These are phyloP conservation scores for Linderina pennispora DNA, from an alignment of 192 early-diverging fungal genomes.

Conservation along the genomic window DNA sequence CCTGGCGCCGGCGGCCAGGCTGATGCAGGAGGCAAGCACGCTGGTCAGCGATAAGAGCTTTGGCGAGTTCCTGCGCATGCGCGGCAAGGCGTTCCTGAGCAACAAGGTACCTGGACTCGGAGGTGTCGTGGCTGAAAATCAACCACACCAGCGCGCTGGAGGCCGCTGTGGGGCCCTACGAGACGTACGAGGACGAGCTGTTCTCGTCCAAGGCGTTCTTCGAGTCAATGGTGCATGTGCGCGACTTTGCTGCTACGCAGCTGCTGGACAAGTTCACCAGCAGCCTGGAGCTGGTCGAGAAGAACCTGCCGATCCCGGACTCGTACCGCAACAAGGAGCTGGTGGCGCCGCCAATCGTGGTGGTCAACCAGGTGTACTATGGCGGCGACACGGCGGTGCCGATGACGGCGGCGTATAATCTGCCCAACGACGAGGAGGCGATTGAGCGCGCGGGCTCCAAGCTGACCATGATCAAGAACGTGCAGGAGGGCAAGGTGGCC, in stretches of 20 bases:
- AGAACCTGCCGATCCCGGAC: slow-evolving; percentile 59
- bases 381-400: slow-evolving; percentile 69
- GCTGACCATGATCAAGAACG: slow-evolving; percentile 70
- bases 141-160: slow-evolving; percentile 57
- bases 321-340: slow-evolving; percentile 57
- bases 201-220: slow-evolving; percentile 61
- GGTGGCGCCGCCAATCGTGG: slow-evolving; percentile 61
- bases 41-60: slow-evolving; percentile 54
- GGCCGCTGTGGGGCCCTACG: slow-evolving; percentile 65
- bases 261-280: slow-evolving; percentile 59
- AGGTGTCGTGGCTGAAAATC: slow-evolving; percentile 64
- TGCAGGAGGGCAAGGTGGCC: slow-evolving; percentile 64
- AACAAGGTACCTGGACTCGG: slow-evolving; percentile 63
- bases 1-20: slow-evolving; percentile 46
- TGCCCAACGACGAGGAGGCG: slow-evolving; percentile 72
- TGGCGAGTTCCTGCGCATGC: slow-evolving; percentile 50
- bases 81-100: slow-evolving; percentile 51
- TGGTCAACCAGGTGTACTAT: slow-evolving; percentile 68
- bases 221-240: slow-evolving; percentile 62
- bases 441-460: slow-evolving; percentile 63
- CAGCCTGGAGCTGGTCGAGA: slow-evolving; percentile 59
- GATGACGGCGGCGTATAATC: slow-evolving; percentile 70
- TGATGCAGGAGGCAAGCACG: slow-evolving; percentile 52
- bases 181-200: slow-evolving; percentile 66
- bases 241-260: slow-evolving; percentile 53